Percentiles rank a stretch among this genome's conserved stretches.
Evolutionary conservation across 2,329 filamentous ascomycete species (phyloP).

Genomic region (Alternaria dauci): DNA sequence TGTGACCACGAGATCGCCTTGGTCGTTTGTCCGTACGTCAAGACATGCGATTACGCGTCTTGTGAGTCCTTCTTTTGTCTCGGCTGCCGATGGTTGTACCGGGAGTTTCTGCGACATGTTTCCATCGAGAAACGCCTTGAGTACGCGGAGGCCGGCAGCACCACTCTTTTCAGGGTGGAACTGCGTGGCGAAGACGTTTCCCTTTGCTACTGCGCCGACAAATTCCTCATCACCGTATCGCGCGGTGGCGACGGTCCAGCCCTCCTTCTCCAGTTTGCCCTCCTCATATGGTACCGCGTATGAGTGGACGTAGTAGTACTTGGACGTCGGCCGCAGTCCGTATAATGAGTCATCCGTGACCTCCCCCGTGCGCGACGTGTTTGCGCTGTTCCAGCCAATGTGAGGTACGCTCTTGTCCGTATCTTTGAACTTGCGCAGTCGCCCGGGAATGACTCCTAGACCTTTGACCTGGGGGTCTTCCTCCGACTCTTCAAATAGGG

Average conservation of each 20-base stretch:
- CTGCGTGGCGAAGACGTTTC: slow-evolving; percentile 88
- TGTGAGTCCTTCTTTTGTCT: slow-evolving; percentile 75
- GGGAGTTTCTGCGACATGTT: slow-evolving; percentile 65
- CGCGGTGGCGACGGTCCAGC: slow-evolving; percentile 92
- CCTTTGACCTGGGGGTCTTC: slow-evolving; percentile 78
- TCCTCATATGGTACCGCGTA: slow-evolving; percentile 81
- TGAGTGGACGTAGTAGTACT: slow-evolving; percentile 99
- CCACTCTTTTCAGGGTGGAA: slow-evolving; percentile 99
- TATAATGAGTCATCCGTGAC: slow-evolving; percentile 69
- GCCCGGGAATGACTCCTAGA: slow-evolving; percentile 75
- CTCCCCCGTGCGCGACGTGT: slow-evolving; percentile 60
- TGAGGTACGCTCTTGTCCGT: slow-evolving; percentile 90
- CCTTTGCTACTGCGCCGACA: slow-evolving; percentile 85
- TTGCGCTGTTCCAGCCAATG: slow-evolving; percentile 97
- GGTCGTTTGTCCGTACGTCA: slow-evolving; percentile 92
- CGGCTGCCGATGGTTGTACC: slow-evolving; percentile 40
- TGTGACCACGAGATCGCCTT: slow-evolving; percentile 93
- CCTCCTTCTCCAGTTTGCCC: slow-evolving; percentile 78
- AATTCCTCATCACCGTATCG: slow-evolving; percentile 90
- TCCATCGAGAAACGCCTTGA: slow-evolving; percentile 87
- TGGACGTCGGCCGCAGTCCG: slow-evolving; percentile 79
- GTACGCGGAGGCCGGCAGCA: slow-evolving; percentile 80
- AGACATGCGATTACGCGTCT: slow-evolving; percentile 93
- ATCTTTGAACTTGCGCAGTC: slow-evolving; percentile 79
- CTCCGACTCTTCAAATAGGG: slow-evolving; percentile 83